Conservation (phyloP, 75 land plant species). For the Sequoiadendron giganteum region DNA sequence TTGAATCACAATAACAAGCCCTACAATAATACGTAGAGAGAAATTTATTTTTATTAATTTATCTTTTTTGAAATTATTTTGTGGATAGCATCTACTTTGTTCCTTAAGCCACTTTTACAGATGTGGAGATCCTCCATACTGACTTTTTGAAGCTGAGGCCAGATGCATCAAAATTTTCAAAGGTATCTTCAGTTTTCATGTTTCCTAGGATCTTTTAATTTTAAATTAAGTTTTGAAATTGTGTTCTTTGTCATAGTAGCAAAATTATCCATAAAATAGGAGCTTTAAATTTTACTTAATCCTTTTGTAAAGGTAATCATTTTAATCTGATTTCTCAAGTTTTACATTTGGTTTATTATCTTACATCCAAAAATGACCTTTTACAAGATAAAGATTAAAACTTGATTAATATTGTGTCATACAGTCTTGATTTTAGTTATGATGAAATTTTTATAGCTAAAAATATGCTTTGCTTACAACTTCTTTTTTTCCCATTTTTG, state of each 20-base stretch:
- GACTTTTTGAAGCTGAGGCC: constrained; percentile 71
- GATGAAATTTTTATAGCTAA: not conserved
- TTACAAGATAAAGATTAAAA: not conserved
- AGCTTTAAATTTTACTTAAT: not conserved
- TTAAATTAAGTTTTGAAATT: not conserved
- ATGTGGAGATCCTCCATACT: constrained; percentile 62
- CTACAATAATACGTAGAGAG: not conserved
- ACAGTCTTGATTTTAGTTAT: not conserved
- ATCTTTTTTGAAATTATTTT: not conserved
- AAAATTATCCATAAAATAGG: not conserved
- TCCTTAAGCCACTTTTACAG: constrained; percentile 24
- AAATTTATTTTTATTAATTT: not conserved
- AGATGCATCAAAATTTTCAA: constrained; percentile 39
- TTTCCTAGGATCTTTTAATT: not conserved
- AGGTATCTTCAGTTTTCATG: constrained; percentile 36
- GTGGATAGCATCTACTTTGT: not conserved
- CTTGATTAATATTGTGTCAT: not conserved
- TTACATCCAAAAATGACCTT: too few species aligned
- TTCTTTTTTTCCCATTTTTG: not conserved
- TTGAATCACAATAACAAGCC: not conserved
- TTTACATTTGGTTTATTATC: too few species aligned
- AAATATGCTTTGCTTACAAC: not conserved
- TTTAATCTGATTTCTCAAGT: not conserved
- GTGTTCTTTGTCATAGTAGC: not conserved
- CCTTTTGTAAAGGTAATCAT: not conserved